Percentiles rank a stretch among this genome's conserved stretches.
Conservation (phyloP, 495 filamentous ascomycete genomes). For the Ascobolus immersus region DNA sequence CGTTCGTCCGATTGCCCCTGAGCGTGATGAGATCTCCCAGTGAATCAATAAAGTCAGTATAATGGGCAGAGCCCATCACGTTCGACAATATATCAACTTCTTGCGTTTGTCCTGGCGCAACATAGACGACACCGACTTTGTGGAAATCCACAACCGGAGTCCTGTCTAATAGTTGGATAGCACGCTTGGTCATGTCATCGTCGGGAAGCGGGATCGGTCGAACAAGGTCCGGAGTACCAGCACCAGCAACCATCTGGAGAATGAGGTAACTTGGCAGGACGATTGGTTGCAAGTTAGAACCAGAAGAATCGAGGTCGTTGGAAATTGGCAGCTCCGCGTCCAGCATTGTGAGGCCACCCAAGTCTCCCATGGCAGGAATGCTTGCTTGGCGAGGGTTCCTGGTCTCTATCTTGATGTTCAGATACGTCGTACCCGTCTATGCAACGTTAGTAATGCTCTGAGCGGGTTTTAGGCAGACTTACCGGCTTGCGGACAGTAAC, state of each 20-base stretch:
- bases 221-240: constrained; percentile 28
- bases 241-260: constrained; percentile 53
- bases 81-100: constrained; percentile 73
- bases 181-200: constrained; percentile 50
- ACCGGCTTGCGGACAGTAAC: constrained; percentile 14
- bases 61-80: constrained; percentile 55
- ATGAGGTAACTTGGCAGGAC: constrained; percentile 64
- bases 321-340: no score
- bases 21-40: constrained; percentile 60
- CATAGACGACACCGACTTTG: constrained; percentile 83
- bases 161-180: constrained; percentile 57
- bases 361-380: no score
- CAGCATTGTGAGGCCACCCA: no score
- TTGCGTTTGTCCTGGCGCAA: constrained; percentile 52
- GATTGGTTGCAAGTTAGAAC: constrained; percentile 7
- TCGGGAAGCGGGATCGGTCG: constrained; percentile 62
- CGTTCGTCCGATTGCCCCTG: constrained; percentile 65
- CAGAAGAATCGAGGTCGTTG: neutral
- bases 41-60: constrained; percentile 52
- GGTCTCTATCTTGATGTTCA: no score
- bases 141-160: constrained; percentile 83
- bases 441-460: no score
- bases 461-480: constrained; percentile 8
- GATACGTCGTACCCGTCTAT: no score
- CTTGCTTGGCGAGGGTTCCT: no score